Conservation (phyloP, 345 rosid genomes). For the Hibiscus tridactylites region DNA sequence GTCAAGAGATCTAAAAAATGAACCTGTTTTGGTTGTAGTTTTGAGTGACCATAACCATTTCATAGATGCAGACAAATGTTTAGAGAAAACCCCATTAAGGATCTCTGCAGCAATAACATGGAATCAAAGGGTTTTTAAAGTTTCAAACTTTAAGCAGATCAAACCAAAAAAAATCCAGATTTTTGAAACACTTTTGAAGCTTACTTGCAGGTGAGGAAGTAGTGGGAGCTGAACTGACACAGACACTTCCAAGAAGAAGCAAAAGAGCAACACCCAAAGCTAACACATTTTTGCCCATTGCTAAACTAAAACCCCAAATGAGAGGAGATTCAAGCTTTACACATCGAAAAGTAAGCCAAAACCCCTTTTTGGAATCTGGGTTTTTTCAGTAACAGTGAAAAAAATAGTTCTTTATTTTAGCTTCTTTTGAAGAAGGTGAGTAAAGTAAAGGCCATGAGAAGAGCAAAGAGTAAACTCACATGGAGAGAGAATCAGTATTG, state of each 20-base stretch:
- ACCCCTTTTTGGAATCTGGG: conserved; percentile 20
- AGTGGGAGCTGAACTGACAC: conserved; percentile 44
- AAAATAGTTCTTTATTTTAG: not conserved
- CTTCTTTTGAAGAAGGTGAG: too few relatives aligned
- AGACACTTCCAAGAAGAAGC: conserved; percentile 39
- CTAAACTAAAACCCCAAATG: conserved; percentile 4
- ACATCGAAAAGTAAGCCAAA: not conserved
- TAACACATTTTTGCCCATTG: conserved; percentile 47
- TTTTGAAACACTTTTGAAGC: not conserved
- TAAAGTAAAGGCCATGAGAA: too few relatives aligned
- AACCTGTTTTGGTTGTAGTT: conserved; percentile 84
- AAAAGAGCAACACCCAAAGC: conserved; percentile 35
- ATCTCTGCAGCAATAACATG: conserved; percentile 45
- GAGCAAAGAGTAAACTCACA: too few relatives aligned
- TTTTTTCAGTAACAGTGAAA: not conserved
- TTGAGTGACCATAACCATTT: conserved; percentile 94
- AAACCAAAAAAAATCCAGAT: not conserved
- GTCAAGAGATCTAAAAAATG: conserved; percentile 18
- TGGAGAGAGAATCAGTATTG: too few relatives aligned
- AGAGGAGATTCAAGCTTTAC: conserved; percentile 15
- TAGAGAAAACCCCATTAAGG: conserved; percentile 63
- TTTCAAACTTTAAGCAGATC: not conserved
- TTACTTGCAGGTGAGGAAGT: conserved; percentile 76
- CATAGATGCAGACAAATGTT: conserved; percentile 55
- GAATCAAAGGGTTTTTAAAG: too few relatives aligned